Evolutionary conservation across 1,139 yeast genomes (phyloP), one percentile per base, ranked within the genome.

Genomic region (Pichia sp.): DNA sequence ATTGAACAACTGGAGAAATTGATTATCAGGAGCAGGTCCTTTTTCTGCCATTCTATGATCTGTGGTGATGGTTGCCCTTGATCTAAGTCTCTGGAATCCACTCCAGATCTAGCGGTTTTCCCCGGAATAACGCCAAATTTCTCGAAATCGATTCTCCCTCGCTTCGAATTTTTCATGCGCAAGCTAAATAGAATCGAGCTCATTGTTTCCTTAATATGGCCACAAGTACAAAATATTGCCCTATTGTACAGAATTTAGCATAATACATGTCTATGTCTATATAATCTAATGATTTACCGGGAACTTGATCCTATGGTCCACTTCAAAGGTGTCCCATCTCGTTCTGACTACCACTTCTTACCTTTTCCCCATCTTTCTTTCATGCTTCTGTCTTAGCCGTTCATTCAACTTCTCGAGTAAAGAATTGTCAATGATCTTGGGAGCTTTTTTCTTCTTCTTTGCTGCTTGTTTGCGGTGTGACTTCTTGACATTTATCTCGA

Each of bases 401-500:
- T 39, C 42, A 22, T 39, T 22, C 42, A 39, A 39, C 42, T 39
- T 39, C 10, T 8, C 26, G n/a, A 39, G 42, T 39, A 39, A 39
- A 8, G 42, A 39, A 39, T 39, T 39, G 26, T 39, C 42, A 10
- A 18, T 39, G n/a, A 39, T 39, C 16, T 39, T 31, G 13, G 36
- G 36, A 12, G 36, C 37, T 30, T 26, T 43, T 21, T 25, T 18
- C 12, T 30, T 43, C 46, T 41, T 41, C n/a, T 7, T 22, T 22
- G n/a, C 44, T n/a, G 4, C 4, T 21, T 41, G 44, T 8, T 41
- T 41, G 21, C 30, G 28, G 5, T 6, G 7, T 5, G 36, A 31
- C 16, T 31, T 31, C 16, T 13, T 31, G 36, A 12, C 16, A 31
- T 31, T 31, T n/a, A 12, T 31, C 16, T 31, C 36, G 16, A 31